These are phyloP conservation scores for Clonostachys chloroleuca DNA, from an alignment of 2,329 filamentous ascomycete species.

Conservation along the genomic window DNA sequence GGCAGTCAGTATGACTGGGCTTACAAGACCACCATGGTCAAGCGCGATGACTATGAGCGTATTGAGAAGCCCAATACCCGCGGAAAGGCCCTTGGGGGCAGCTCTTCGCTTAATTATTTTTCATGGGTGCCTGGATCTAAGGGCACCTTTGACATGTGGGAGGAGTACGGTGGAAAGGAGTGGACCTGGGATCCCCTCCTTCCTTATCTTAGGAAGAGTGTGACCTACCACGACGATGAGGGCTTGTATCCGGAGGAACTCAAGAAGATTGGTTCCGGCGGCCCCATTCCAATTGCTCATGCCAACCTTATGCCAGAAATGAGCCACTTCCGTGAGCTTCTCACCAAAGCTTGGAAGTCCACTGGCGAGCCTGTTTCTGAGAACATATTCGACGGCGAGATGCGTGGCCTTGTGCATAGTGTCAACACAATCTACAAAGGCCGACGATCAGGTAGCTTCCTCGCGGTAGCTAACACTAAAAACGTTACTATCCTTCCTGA, in stretches of 20 bases:
- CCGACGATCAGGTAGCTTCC: slow-evolving; percentile 44
- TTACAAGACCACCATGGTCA: slow-evolving; percentile 58
- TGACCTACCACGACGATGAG: slow-evolving; percentile 51
- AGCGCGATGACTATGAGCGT: slow-evolving; percentile 53
- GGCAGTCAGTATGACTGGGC: slow-evolving; percentile 53
- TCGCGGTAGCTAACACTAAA: slow-evolving; percentile 45
- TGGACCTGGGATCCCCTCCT: slow-evolving; percentile 53
- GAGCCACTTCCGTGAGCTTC: slow-evolving; percentile 40
- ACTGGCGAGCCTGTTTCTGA: slow-evolving; percentile 45
- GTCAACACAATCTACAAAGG: slow-evolving; percentile 54
- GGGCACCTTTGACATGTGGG: slow-evolving; percentile 61
- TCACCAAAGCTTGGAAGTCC: slow-evolving; percentile 47
- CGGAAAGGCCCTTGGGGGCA: slow-evolving; percentile 55
- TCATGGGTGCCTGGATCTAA: slow-evolving; percentile 57
- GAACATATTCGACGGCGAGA: slow-evolving; percentile 50
- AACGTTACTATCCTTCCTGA: slow-evolving; percentile 48
- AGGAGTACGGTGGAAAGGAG: slow-evolving; percentile 66
- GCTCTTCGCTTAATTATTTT: slow-evolving; percentile 57
- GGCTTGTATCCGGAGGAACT: slow-evolving; percentile 37
- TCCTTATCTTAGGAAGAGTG: slow-evolving; percentile 50
- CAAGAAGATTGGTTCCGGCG: slow-evolving; percentile 42
- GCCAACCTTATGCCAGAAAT: slow-evolving; percentile 48
- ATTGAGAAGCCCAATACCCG: slow-evolving; percentile 61
- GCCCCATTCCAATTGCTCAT: slow-evolving; percentile 50
- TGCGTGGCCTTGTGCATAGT: slow-evolving; percentile 47